Conservation (phyloP, 1,139 yeast genomes). For the Debaryomyces fabryi region DNA sequence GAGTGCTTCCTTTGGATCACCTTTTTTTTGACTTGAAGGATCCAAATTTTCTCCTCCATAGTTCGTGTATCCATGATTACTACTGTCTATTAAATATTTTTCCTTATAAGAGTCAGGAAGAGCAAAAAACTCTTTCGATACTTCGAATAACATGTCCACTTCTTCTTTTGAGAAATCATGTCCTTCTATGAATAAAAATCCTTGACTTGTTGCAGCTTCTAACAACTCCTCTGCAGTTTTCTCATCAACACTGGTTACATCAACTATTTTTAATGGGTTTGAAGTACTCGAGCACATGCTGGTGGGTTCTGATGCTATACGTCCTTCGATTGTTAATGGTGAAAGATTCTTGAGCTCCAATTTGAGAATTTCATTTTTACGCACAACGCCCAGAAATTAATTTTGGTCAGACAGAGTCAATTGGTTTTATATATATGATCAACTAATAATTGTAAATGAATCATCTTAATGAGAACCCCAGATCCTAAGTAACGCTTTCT, state of each 20-base stretch:
- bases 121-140: constrained; percentile 60
- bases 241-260: constrained; percentile 49
- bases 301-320: background rate
- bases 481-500: background rate
- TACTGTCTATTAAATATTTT: constrained; percentile 46
- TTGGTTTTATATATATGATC: background rate
- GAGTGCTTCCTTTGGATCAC: constrained; percentile 66
- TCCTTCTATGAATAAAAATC: constrained; percentile 74
- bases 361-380: background rate
- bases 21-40: constrained; percentile 47
- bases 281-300: constrained; percentile 9
- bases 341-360: background rate
- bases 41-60: constrained; percentile 62
- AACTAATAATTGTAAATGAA: background rate
- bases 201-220: constrained; percentile 67
- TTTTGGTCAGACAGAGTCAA: background rate
- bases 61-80: constrained; percentile 66
- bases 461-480: background rate
- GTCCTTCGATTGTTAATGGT: background rate
- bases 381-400: background rate
- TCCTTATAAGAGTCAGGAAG: constrained; percentile 53
- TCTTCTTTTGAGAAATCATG: constrained; percentile 64
- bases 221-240: constrained; percentile 55
- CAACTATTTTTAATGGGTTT: constrained; percentile 56
- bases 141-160: constrained; percentile 53